These are phyloP conservation scores for Tilletia horrida DNA, from an alignment of 1,284 basidiomycete species.

Conservation along the genomic window DNA sequence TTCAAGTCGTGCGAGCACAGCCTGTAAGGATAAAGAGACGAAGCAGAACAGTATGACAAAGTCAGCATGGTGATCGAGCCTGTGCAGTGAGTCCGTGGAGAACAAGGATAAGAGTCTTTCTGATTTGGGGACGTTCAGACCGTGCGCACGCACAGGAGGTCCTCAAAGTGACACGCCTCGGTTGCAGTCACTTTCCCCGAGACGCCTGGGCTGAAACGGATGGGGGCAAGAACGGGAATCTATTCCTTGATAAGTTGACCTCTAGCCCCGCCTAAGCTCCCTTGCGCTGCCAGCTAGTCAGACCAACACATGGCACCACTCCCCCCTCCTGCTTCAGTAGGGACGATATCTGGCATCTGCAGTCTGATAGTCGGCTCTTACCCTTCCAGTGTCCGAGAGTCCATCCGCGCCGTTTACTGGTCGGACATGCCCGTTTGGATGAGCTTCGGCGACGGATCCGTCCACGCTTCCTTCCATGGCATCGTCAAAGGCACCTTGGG, in stretches of 20 bases:
- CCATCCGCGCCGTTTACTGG: slow-evolving; percentile 59
- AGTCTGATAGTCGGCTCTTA: slow-evolving; percentile 83
- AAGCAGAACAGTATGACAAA: slow-evolving; percentile 1
- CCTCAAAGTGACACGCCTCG: too few relatives aligned
- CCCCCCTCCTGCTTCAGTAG: slow-evolving; percentile 64
- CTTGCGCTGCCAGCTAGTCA: not conserved
- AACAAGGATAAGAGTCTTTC: too few relatives aligned
- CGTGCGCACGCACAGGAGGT: too few relatives aligned
- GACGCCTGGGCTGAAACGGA: too few relatives aligned
- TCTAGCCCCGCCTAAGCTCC: not conserved
- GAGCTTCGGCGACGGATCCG: not conserved
- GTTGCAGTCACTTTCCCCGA: too few relatives aligned
- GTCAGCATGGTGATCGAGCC: not conserved
- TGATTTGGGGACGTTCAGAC: too few relatives aligned
- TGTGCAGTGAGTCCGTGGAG: too few relatives aligned
- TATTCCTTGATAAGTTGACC: not conserved
- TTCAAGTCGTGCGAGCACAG: slow-evolving; percentile 12
- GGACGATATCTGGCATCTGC: slow-evolving; percentile 72
- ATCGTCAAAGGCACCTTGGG: slow-evolving; percentile 38
- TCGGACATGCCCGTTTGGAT: not conserved
- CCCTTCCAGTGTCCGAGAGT: slow-evolving; percentile 80
- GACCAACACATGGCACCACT: too few relatives aligned
- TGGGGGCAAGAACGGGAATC: too few relatives aligned
- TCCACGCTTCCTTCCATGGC: slow-evolving; percentile 13
- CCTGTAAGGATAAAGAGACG: not conserved